These are phyloP conservation scores for Epichloe hybrida DNA, from an alignment of 2,329 filamentous ascomycete genomes.

Conservation along the genomic window DNA sequence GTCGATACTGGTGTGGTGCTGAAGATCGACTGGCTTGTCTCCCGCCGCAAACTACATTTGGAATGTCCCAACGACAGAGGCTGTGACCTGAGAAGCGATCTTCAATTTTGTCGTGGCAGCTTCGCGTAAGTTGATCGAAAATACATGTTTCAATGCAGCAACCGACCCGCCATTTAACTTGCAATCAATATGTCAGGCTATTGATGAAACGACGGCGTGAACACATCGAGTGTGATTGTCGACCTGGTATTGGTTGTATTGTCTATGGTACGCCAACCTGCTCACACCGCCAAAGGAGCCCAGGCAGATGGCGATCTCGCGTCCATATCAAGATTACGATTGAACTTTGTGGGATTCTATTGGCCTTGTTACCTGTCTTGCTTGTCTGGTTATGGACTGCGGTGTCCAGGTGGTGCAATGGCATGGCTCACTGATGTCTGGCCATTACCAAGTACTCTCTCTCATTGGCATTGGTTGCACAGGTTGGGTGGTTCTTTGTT, in stretches of 20 bases:
- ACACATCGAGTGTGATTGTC: constrained; percentile 47
- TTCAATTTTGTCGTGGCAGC: constrained; percentile 46
- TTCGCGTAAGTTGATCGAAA: constrained; percentile 32
- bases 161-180: neutral
- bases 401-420: neutral
- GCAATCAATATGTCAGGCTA: constrained; percentile 22
- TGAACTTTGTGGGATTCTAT: constrained; percentile 34
- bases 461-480: too few species aligned
- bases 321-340: constrained; percentile 29
- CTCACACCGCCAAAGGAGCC: constrained; percentile 29
- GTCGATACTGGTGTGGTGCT: constrained; percentile 52
- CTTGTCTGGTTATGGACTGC: neutral
- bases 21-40: constrained; percentile 57
- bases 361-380: constrained; percentile 26
- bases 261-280: constrained; percentile 38
- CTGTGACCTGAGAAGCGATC: constrained; percentile 46
- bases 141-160: neutral
- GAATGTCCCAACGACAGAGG: constrained; percentile 47
- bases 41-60: constrained; percentile 47
- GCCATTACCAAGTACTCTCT: neutral
- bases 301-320: constrained; percentile 31
- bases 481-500: too few species aligned
- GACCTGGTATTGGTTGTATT: constrained; percentile 41
- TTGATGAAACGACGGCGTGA: constrained; percentile 46
- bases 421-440: neutral